Evolutionary conservation across 768 basidiomycete genomes (phyloP), one percentile per base, ranked within the genome.

Genomic region (Lepiota brunneoincarnata): DNA sequence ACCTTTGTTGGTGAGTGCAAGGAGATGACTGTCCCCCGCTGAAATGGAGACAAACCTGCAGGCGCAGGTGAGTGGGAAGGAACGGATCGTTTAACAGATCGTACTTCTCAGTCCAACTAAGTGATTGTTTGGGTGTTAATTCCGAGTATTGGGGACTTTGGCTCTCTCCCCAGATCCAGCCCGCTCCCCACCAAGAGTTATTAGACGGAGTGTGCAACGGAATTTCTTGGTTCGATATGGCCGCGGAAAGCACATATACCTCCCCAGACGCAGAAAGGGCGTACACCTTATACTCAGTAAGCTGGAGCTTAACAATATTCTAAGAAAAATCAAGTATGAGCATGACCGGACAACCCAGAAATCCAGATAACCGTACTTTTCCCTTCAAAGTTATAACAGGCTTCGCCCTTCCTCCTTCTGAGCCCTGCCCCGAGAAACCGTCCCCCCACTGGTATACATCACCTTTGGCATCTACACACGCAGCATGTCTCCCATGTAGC

Each of bases 401-500:
- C 24, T 57, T 58, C n/a, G 35, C 43, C 9, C 36, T 24, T 21
- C 14, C 15, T 28, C 64, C 58, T 23, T 67, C 54, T 42, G 67
- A 47, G 14, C 67, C 59, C 3, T 67, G 57, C 14, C 74, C 74
- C 58, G 76, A 77, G 67, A 84, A 88, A 0, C 79, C 85, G 38
- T 77, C 74, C 0, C 91, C 91, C 91, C 91, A 93, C 60, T 92
- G 89, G 61, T 90, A 88, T 2, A 91, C 84, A 60, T 94, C 86
- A 21, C 91, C 92, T 34, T 80, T 76, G 6, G 82, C 83, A 62
- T 93, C 90, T 17, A 93, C 81, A 57, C 88, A 91, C 12, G 84
- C 90, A 1, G 82, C 88, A 58, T 88, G 83, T 28, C 69, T 72
- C 53, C 79, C 74, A 49, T 91, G 84, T 23, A 93, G 69, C 11